Evolutionary conservation across 257 asterid genomes (phyloP), one percentile per base, ranked within the genome.

Genomic region (Verbascum thapsus): DNA sequence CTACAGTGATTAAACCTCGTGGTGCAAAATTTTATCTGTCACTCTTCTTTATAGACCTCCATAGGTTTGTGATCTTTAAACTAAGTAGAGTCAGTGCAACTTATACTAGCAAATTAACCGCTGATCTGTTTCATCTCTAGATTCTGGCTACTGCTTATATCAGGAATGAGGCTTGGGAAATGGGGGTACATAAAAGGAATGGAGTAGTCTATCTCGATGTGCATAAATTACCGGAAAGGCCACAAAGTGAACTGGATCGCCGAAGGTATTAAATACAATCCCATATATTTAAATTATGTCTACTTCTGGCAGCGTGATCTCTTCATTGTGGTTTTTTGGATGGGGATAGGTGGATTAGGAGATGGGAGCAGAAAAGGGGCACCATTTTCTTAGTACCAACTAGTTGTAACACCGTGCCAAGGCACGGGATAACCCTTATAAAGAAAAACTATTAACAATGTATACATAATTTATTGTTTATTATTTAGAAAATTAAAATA

Each of bases 171-270:
- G 88, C 99, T 49, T 92, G 99, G 99, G 99, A 92, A 79, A 92
- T 92, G 99, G 99, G 99, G 66, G 97, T 92, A 53, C 99, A 92
- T 77, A 92, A 87, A 75, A 79, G 97, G 80, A 89, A 89, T 57
- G 95, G 97, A 35, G 90, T 85, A 9, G 82, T 92, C 73, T 92
- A 92, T 81, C 97, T 92, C 16, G 95, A 92, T 63, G 96, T 88
- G 69, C 99, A 92, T 77, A 89, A 83, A 72, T 61, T 89, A 70
- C 99, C 94, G 1, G 97, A 92, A 79, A 89, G 99, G 75, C 95
- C 96, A 48, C 79, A 81, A 68, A 85, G 84, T 74, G 99, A 89
- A 79, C 72, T 79, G 79, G 96, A 92, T 65, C 87, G 94, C 37
- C 87, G 96, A 73, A 85, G 95, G 99, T 92, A 78, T 11, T 42